Percentiles rank a stretch among this genome's conserved stretches.
phyloP scores from a whole-genome alignment of 2,329 filamentous ascomycete genomes.

The Didymella pomorum region DNA sequence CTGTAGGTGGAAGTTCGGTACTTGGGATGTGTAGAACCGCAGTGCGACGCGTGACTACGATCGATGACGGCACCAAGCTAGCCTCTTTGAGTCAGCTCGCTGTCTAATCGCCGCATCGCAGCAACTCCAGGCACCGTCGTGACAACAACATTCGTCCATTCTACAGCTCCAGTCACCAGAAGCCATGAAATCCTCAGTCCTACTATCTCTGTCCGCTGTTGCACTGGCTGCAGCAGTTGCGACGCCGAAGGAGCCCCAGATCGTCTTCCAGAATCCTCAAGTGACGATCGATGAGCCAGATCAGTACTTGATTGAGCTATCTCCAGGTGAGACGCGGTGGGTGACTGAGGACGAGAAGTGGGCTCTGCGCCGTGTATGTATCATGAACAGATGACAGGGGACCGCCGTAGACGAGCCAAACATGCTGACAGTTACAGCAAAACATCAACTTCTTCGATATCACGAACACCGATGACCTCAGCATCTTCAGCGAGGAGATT shows the following conservation, averaged over 20 bases:
- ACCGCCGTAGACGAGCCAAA: too few relatives aligned
- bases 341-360: slow-evolving; percentile 96
- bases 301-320: slow-evolving; percentile 75
- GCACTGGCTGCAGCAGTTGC: slow-evolving; percentile 39
- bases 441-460: slow-evolving; percentile 95
- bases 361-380: slow-evolving; percentile 79
- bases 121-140: slow-evolving; percentile 27
- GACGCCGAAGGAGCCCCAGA: slow-evolving; percentile 38
- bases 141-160: slow-evolving; percentile 10
- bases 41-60: not conserved
- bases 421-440: slow-evolving; percentile 60
- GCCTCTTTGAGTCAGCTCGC: slow-evolving; percentile 14
- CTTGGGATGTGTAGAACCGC: too few relatives aligned
- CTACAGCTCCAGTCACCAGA: slow-evolving; percentile 15
- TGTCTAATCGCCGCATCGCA: slow-evolving; percentile 36
- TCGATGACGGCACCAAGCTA: slow-evolving; percentile 14
- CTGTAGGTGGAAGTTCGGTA: too few relatives aligned
- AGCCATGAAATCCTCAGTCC: slow-evolving; percentile 45
- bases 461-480: slow-evolving; percentile 75
- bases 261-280: slow-evolving; percentile 41
- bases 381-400: too few relatives aligned
- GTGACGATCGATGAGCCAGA: slow-evolving; percentile 41
- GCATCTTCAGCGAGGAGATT: slow-evolving; percentile 51
- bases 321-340: slow-evolving; percentile 83
- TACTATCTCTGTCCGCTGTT: slow-evolving; percentile 45